phyloP scores from a whole-genome alignment of 768 basidiomycete species.

The Chalciporus sphaerocephalus region DNA sequence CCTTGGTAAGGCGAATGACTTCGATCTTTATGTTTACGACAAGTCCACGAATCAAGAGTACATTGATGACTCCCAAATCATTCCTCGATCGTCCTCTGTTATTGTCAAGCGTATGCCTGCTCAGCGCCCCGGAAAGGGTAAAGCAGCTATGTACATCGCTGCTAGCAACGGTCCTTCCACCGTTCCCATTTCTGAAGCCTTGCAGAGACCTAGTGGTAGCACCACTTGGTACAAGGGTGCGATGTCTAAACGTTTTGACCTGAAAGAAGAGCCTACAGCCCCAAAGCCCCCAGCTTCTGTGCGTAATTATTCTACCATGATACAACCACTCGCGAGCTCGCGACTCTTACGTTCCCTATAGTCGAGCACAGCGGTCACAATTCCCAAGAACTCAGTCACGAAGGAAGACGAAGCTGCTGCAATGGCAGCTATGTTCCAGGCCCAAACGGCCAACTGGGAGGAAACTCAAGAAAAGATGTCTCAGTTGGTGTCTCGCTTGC shows the following conservation, averaged over 20 bases:
- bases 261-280: constrained; percentile 56
- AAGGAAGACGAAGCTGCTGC: constrained; percentile 87
- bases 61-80: constrained; percentile 85
- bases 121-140: constrained; percentile 75
- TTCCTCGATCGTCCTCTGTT: constrained; percentile 93
- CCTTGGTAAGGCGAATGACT: constrained; percentile 94
- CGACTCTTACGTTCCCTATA: constrained; percentile 29
- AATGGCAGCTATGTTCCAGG: constrained; percentile 97
- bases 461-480: constrained; percentile 99
- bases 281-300: constrained; percentile 22
- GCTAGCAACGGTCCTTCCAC: constrained; percentile 39
- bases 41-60: constrained; percentile 86
- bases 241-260: constrained; percentile 89
- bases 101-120: constrained; percentile 89
- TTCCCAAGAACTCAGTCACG: constrained; percentile 41
- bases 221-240: constrained; percentile 63
- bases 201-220: constrained; percentile 37
- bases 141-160: constrained; percentile 69
- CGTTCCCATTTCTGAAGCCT: constrained; percentile 47
- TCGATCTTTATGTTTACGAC: constrained; percentile 89
- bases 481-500: constrained; percentile 78
- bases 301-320: constrained; percentile 32
- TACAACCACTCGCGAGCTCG: constrained; percentile 15
- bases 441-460: constrained; percentile 93
- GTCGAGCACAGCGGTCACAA: constrained; percentile 32